Evolutionary conservation across 2,329 filamentous ascomycete genomes (phyloP), one percentile per base, ranked within the genome.

Genomic region (Neopestalotiopsis sp.): DNA sequence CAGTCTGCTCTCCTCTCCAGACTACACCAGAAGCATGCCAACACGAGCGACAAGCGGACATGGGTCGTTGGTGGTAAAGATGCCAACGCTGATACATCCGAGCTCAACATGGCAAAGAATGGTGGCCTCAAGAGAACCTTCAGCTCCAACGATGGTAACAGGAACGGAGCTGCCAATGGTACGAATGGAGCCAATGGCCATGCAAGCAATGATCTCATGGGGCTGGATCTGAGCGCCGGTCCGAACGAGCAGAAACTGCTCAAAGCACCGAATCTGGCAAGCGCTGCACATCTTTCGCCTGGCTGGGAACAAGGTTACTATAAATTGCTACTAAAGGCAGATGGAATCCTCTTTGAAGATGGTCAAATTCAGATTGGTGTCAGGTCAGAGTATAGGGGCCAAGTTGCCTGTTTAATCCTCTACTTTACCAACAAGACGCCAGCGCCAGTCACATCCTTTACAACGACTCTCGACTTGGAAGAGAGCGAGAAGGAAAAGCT

Each of bases 11-110:
- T 99, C 34, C 86, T 99, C 12, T 98, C 95, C 53, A 89, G 96
- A 69, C 87, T 99, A 64, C 95, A 99, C 81, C 94, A 97, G 81
- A 98, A 97, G 83, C 94, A 97, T 76, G 93, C 92, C 62, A 93
- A 92, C 70, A 96, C 94, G 14, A 97, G 94, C 78, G 96, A 99
- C 80, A 97, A 97, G 83, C 90, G 95, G 71, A 98, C 96, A 1
- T 99, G 96, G 96, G 91, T 98, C 32, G 93, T 98, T n/a, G 95
- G 95, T 71, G 95, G 94, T 70, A 98, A 97, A 82, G 94, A 97
- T 78, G 95, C 95, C 68, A 98, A 98, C 78, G 85, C 90, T 1
- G 94, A 97, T 76, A 86, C 90, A 59, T 88, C 90, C 68, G 95
- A 97, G 79, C 89, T 97, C 70, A 90, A 89, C 71, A 88, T 98